Base-by-base conservation (phyloP, 192 early-diverging fungal species). In the Borealophlyctis nickersoniae region DNA sequence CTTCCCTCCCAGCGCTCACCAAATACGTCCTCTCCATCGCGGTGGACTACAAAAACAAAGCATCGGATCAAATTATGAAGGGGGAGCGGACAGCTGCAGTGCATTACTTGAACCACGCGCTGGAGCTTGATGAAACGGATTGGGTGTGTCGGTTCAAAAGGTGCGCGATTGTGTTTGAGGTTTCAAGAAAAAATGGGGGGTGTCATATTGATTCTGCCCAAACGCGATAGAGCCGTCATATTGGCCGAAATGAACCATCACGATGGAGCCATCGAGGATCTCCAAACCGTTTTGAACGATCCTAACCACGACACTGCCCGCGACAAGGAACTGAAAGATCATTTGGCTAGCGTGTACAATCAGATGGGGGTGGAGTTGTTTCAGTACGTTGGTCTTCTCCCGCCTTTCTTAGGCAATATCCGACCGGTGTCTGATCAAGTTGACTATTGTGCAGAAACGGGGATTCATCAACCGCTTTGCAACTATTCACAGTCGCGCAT, bases 41-140 rank as follows among this genome's bases (percentile, higher is more conserved):
- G 2, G 69, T 77, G 11, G 49, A 63, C 9, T 70, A 70, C 50
- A 83, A 79, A 52, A 83, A 83, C 58, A 73, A 74, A 22, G 77
- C 81, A 9, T 66, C 69, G 3, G 45, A 76, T 13, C 66, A 76
- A 54, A 78, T 81, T 48, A 35, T 77, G 32, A 67, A 76, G 34
- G 73, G 74, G 0, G 32, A 54, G n/a, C 64, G 59, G 7, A 58
- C 35, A 22, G 31, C 60, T 2, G 81, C 76, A 7, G 49, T 81
- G 2, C 73, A 65, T 49, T 81, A 58, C 66, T 63, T 79, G 19
- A 81, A 73, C 50, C 71, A 76, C 58, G 78, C 78, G 13, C 33
- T 83, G 22, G 81, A 83, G 32, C 60, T 83, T 26, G 78, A 83
- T 58, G 62, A 57, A 2, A 49, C 53, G 29, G 81, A 83, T 62